phyloP scores from a whole-genome alignment of 1,139 yeast species.

The Kazachstania sp. region DNA sequence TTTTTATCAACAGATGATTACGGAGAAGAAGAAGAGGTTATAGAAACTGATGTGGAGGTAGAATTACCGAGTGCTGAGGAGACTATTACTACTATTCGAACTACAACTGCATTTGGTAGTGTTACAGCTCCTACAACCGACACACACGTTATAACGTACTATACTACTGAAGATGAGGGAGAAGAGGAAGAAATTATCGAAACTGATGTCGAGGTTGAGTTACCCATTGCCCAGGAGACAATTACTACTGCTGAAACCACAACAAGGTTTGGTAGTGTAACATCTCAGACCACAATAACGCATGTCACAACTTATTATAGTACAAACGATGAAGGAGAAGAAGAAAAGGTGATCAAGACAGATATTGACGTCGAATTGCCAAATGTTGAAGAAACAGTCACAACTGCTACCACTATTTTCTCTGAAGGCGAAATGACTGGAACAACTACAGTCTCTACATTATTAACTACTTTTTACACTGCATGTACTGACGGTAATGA shows the following conservation, averaged over 20 bases:
- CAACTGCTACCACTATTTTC: background rate
- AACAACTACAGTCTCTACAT: background rate
- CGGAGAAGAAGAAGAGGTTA: background rate
- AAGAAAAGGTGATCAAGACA: background rate
- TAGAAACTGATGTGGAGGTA: slow-evolving; percentile 1
- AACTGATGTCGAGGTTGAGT: background rate
- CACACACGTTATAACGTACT: background rate
- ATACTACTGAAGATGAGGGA: background rate
- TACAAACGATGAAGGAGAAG: background rate
- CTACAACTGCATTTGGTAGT: background rate
- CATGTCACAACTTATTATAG: background rate
- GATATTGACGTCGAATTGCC: background rate
- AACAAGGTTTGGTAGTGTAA: background rate
- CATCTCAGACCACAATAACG: background rate
- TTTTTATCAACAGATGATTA: background rate
- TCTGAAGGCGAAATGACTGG: background rate
- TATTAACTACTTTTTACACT: background rate
- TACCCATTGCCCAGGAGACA: background rate
- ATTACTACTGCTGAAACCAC: background rate
- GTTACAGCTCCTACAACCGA: background rate
- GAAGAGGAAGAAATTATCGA: background rate
- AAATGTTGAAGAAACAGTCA: background rate
- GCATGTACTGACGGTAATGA: background rate
- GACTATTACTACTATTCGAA: background rate
- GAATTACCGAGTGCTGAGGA: background rate